Conservation (phyloP, 2,329 filamentous ascomycete genomes). For the Colletotrichum tropicale region DNA sequence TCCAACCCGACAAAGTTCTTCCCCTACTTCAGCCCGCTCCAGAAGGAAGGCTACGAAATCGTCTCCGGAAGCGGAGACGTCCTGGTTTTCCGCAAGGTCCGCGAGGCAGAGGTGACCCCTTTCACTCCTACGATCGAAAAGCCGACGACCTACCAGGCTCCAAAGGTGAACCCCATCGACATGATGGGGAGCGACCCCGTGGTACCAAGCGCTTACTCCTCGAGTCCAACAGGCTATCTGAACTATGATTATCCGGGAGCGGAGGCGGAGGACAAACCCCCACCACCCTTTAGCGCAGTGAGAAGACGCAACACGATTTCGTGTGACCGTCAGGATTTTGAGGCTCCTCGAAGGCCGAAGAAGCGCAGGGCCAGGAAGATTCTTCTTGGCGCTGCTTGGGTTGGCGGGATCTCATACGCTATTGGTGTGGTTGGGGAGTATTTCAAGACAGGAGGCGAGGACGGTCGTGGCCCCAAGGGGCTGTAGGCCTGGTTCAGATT, state of each 20-base stretch:
- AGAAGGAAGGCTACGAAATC: slow-evolving; percentile 69
- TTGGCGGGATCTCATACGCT: slow-evolving; percentile 61
- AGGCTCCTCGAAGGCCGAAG: slow-evolving; percentile 46
- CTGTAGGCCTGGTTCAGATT: background rate
- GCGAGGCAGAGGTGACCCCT: slow-evolving; percentile 28
- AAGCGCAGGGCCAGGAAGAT: slow-evolving; percentile 51
- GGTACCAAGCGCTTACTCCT: slow-evolving; percentile 57
- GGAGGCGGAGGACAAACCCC: slow-evolving; percentile 31
- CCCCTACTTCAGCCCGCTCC: slow-evolving; percentile 63
- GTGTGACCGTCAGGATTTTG: slow-evolving; percentile 43
- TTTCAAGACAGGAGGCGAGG: slow-evolving; percentile 51
- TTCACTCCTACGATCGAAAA: slow-evolving; percentile 6
- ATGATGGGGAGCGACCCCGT: slow-evolving; percentile 50
- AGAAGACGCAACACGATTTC: slow-evolving; percentile 37
- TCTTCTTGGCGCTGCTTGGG: slow-evolving; percentile 56
- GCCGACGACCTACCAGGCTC: slow-evolving; percentile 17
- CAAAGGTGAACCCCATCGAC: slow-evolving; percentile 62
- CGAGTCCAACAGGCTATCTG: slow-evolving; percentile 69
- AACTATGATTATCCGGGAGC: slow-evolving; percentile 55
- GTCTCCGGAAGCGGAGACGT: slow-evolving; percentile 67
- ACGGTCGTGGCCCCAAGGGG: slow-evolving; percentile 39
- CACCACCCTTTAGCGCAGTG: slow-evolving; percentile 44
- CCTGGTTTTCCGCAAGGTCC: slow-evolving; percentile 69
- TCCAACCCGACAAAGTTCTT: slow-evolving; percentile 70
- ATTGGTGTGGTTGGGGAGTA: slow-evolving; percentile 64